phyloP scores from a whole-genome alignment of 257 asterid species.

The Solanum ossicruentum region DNA sequence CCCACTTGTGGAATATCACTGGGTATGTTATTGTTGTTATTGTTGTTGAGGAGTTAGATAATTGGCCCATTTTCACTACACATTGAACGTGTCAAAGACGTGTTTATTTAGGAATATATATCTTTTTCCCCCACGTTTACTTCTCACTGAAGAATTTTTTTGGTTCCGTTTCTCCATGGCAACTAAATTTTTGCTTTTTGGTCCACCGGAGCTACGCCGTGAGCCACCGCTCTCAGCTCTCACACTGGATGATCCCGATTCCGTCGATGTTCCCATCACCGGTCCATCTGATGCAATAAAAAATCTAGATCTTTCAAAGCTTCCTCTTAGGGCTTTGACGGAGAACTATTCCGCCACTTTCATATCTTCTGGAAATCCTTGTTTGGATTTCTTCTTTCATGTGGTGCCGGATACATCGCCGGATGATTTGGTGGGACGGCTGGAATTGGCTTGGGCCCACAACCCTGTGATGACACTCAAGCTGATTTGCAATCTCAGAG shows the following conservation, averaged over 20 bases:
- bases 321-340: slow-evolving; percentile 7
- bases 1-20: no score
- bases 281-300: background rate
- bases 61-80: no score
- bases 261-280: background rate
- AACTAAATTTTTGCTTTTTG: background rate
- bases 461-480: slow-evolving; percentile 19
- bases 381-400: slow-evolving; percentile 36
- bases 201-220: background rate
- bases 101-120: no score
- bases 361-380: slow-evolving; percentile 19
- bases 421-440: background rate
- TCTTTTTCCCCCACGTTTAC: no score
- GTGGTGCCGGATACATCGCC: slow-evolving; percentile 20
- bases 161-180: background rate
- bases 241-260: background rate
- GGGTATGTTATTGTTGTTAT: no score
- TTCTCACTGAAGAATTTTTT: no score
- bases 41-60: no score
- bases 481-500: slow-evolving; percentile 21
- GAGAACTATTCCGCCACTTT: slow-evolving; percentile 24
- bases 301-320: background rate
- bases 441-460: slow-evolving; percentile 17
- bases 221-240: background rate
- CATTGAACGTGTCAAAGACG: no score